phyloP scores from a whole-genome alignment of 1,284 basidiomycete genomes.

The Ganoderma lucidum region DNA sequence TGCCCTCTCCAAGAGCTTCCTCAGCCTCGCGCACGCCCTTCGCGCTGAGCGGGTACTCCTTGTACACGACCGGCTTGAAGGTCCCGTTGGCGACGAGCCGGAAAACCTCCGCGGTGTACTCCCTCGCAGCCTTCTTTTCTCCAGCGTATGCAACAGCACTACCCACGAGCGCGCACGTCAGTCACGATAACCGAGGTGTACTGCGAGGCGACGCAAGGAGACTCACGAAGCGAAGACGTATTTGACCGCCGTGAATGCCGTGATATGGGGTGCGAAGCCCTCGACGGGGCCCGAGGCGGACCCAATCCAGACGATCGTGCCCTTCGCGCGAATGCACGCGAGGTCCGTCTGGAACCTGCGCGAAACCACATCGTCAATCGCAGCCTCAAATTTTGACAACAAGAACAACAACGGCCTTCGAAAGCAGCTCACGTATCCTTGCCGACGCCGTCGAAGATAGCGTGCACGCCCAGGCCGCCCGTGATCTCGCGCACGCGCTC shows the following conservation, averaged over 20 bases:
- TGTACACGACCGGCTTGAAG: conserved; percentile 77
- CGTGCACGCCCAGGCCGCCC: conserved; percentile 85
- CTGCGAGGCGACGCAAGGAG: neutral
- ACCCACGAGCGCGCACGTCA: neutral
- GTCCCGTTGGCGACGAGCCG: conserved; percentile 65
- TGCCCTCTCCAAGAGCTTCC: conserved; percentile 79
- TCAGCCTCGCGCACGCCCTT: conserved; percentile 86
- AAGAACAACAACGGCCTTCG: no score
- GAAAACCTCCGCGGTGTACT: conserved; percentile 77
- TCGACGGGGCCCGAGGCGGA: conserved; percentile 89
- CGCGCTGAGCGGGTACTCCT: conserved; percentile 85
- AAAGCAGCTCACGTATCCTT: conserved; percentile 78
- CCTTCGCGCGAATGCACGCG: conserved; percentile 81
- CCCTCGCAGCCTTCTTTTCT: conserved; percentile 52
- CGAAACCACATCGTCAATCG: neutral
- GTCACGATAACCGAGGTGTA: neutral
- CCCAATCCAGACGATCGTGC: conserved; percentile 87
- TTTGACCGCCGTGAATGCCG: conserved; percentile 87
- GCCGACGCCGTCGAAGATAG: conserved; percentile 93
- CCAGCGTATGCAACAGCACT: neutral
- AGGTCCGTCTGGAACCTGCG: conserved; percentile 84
- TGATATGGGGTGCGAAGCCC: conserved; percentile 78
- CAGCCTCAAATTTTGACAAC: neutral
- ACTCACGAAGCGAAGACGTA: conserved; percentile 78
- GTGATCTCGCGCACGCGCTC: conserved; percentile 81